phyloP scores from a whole-genome alignment of 129 eudicot genomes.

The Lactuca saligna region DNA sequence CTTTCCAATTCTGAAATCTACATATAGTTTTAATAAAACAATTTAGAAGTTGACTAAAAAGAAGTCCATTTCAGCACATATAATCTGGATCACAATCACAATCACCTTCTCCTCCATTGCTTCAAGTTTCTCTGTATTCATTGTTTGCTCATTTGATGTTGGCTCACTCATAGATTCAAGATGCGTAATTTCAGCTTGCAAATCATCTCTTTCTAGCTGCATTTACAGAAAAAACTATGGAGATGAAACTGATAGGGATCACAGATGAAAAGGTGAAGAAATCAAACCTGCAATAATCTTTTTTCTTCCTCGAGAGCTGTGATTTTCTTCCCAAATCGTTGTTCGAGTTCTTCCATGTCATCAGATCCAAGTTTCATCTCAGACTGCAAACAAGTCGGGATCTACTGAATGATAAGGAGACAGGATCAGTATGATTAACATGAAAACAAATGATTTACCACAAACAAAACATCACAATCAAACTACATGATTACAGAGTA shows the following conservation, averaged over 20 bases:
- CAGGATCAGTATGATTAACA: background rate
- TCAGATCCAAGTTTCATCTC: slow-evolving; percentile 78
- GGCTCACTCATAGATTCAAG: slow-evolving; percentile 65
- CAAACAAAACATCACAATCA: background rate
- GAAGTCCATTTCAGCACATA: slow-evolving; percentile 10
- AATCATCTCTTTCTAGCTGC: slow-evolving; percentile 78
- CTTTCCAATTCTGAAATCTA: slow-evolving; percentile 92
- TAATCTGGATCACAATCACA: slow-evolving; percentile 24
- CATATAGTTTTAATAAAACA: slow-evolving; percentile 9
- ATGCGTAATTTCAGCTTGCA: slow-evolving; percentile 72
- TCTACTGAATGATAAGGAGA: slow-evolving; percentile 9
- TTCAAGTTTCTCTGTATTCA: slow-evolving; percentile 74
- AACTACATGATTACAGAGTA: background rate
- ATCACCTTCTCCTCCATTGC: slow-evolving; percentile 83
- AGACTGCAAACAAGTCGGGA: slow-evolving; percentile 46
- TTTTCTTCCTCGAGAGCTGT: slow-evolving; percentile 88
- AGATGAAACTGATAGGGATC: background rate
- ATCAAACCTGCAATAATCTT: slow-evolving; percentile 77
- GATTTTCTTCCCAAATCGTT: slow-evolving; percentile 72
- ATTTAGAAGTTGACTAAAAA: slow-evolving; percentile 12
- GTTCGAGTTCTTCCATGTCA: slow-evolving; percentile 76
- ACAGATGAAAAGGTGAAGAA: background rate
- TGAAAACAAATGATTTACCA: background rate
- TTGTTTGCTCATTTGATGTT: slow-evolving; percentile 58
- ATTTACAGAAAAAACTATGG: slow-evolving; percentile 6